These are phyloP conservation scores for Candida anutae DNA, from an alignment of 1,139 yeast genomes.

Conservation along the genomic window DNA sequence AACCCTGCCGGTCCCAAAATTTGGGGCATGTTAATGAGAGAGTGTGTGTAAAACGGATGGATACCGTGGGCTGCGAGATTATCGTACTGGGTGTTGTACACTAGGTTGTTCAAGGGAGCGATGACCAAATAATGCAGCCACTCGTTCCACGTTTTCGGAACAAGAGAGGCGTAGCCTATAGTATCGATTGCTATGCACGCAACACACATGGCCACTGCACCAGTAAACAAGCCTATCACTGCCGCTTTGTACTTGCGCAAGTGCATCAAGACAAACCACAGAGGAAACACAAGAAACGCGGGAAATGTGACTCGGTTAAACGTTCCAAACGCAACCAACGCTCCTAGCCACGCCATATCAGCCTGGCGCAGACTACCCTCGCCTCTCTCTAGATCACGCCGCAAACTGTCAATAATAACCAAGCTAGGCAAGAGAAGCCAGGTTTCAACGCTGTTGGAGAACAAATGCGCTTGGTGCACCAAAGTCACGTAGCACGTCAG, in stretches of 20 bases:
- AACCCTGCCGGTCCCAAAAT: slow-evolving; percentile 67
- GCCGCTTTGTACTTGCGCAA: slow-evolving; percentile 20
- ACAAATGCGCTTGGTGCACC: slow-evolving; percentile 78
- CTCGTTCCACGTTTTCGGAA: slow-evolving; percentile 3
- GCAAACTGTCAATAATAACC: slow-evolving; percentile 40
- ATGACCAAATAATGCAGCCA: no score
- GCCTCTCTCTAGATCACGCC: slow-evolving; percentile 11
- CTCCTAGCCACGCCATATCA: slow-evolving; percentile 38
- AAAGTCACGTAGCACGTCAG: slow-evolving; percentile 76
- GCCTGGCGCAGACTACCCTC: slow-evolving; percentile 4
- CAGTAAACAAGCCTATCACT: slow-evolving; percentile 14
- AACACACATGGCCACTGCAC: slow-evolving; percentile 27
- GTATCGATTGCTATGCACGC: slow-evolving; percentile 45
- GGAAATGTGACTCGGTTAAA: slow-evolving; percentile 84
- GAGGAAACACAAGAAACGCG: slow-evolving; percentile 64
- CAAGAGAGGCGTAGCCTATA: background rate
- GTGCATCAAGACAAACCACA: slow-evolving; percentile 29
- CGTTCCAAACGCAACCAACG: slow-evolving; percentile 53
- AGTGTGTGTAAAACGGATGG: slow-evolving; percentile 72
- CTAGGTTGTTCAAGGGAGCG: slow-evolving; percentile 69
- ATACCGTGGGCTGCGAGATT: slow-evolving; percentile 77
- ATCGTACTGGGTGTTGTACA: slow-evolving; percentile 52
- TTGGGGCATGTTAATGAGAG: slow-evolving; percentile 69
- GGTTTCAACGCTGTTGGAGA: slow-evolving; percentile 84
- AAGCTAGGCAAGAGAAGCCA: slow-evolving; percentile 51